These are phyloP conservation scores for Trichoderma aggressivum DNA, from an alignment of 2,329 filamentous ascomycete species.

Conservation along the genomic window DNA sequence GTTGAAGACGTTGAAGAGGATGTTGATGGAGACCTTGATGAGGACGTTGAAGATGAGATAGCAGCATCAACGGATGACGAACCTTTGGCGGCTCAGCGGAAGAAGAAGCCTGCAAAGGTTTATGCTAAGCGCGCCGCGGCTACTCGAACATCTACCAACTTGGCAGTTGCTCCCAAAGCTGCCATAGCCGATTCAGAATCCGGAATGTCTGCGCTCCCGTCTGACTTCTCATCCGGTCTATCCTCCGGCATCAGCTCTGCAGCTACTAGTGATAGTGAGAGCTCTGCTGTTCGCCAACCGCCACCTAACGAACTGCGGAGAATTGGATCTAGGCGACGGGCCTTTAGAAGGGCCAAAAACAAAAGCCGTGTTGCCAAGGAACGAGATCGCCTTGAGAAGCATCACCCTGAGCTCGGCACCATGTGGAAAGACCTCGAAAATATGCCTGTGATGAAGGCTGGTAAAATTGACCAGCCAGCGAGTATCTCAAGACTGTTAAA, in stretches of 20 bases:
- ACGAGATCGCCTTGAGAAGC: conserved; percentile 64
- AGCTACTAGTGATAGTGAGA: conserved; percentile 26
- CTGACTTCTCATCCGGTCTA: background rate
- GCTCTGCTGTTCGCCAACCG: background rate
- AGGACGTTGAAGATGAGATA: conserved; percentile 9
- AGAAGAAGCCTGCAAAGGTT: background rate
- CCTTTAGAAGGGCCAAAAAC: conserved; percentile 30
- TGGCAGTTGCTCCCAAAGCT: background rate
- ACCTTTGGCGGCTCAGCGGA: conserved; percentile 24
- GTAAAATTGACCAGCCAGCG: conserved; percentile 49
- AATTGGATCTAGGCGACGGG: conserved; percentile 31
- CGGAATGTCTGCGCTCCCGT: background rate
- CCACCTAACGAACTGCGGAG: background rate
- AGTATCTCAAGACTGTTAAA: conserved; percentile 83
- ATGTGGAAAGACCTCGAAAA: conserved; percentile 81
- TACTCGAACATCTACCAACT: background rate
- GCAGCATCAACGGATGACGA: conserved; percentile 30
- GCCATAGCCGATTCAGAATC: conserved; percentile 5
- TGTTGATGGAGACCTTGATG: background rate
- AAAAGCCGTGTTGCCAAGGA: conserved; percentile 39
- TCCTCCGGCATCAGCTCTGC: conserved; percentile 16
- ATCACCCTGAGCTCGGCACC: conserved; percentile 73
- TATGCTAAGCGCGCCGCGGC: background rate
- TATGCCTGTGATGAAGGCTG: conserved; percentile 61
- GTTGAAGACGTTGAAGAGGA: conserved; percentile 8